Evolutionary conservation across 108 stramenopile species (phyloP).

Genomic region (Cyclotella cryptica): DNA sequence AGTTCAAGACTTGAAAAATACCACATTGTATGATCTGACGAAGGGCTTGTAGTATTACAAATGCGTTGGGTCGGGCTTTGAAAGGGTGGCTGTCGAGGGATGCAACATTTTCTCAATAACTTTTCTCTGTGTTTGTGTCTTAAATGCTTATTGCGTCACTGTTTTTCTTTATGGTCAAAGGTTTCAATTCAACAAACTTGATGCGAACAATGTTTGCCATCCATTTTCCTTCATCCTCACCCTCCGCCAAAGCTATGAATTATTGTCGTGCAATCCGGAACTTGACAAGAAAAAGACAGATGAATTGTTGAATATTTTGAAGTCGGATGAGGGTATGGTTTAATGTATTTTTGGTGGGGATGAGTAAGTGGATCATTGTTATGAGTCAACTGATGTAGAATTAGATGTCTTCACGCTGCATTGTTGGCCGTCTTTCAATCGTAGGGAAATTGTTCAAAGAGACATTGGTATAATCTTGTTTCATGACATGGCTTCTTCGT

Average conservation of each 20-base stretch:
- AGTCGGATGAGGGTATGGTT: conserved; percentile 33
- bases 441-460: conserved; percentile 7
- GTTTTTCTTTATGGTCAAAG: background rate
- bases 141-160: background rate
- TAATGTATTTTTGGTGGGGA: conserved; percentile 28
- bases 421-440: background rate
- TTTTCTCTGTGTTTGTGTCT: background rate
- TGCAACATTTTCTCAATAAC: no score
- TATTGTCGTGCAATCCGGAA: conserved; percentile 19
- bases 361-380: conserved; percentile 20
- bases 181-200: conserved; percentile 36
- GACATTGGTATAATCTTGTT: background rate
- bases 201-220: background rate
- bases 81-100: background rate
- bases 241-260: conserved; percentile 1
- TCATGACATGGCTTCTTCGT: background rate
- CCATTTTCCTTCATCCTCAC: conserved; percentile 29
- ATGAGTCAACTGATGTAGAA: background rate
- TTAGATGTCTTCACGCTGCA: background rate
- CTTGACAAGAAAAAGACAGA: conserved; percentile 11
- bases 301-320: conserved; percentile 17
- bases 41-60: conserved; percentile 15
- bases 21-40: conserved; percentile 9
- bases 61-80: conserved; percentile 1
- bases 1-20: conserved; percentile 13